Percentiles rank a stretch among this genome's conserved stretches.
Conservation (phyloP, 2,329 filamentous ascomycete genomes). For the Onygenales sp. region DNA sequence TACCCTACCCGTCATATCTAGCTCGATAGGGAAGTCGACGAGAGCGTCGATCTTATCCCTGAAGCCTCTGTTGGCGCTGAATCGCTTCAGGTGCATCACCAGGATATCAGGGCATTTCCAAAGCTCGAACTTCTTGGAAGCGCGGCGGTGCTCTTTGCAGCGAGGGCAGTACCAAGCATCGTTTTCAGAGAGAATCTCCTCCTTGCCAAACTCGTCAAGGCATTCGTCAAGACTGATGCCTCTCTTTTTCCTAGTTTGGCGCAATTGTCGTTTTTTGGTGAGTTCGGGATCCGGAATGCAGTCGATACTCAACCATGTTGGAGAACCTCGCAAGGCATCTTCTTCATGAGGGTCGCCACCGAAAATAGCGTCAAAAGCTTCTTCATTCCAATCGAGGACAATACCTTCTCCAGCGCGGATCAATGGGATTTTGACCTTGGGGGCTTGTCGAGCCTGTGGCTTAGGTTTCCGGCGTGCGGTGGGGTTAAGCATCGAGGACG, state of each 20-base stretch:
- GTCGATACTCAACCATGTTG: slow-evolving; percentile 47
- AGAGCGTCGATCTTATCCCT: slow-evolving; percentile 85
- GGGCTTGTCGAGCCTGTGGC: neutral
- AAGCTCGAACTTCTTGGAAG: slow-evolving; percentile 91
- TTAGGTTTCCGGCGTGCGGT: neutral
- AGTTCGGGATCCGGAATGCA: slow-evolving; percentile 54
- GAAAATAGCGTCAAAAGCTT: slow-evolving; percentile 65
- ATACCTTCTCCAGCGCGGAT: slow-evolving; percentile 76
- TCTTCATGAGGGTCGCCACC: slow-evolving; percentile 29
- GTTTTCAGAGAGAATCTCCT: slow-evolving; percentile 85
- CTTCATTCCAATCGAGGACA: slow-evolving; percentile 72
- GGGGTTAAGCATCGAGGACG: neutral
- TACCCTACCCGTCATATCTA: slow-evolving; percentile 74
- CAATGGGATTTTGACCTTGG: slow-evolving; percentile 38
- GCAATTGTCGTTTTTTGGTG: slow-evolving; percentile 51
- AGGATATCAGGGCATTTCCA: slow-evolving; percentile 96
- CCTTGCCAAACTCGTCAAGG: slow-evolving; percentile 86
- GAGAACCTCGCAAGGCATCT: slow-evolving; percentile 48
- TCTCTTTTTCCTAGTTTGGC: slow-evolving; percentile 56
- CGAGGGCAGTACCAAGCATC: slow-evolving; percentile 97
- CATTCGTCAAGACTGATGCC: slow-evolving; percentile 85
- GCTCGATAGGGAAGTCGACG: slow-evolving; percentile 81
- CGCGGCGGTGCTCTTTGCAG: slow-evolving; percentile 86
- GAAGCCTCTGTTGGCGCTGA: slow-evolving; percentile 72
- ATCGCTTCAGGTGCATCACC: slow-evolving; percentile 90